Evolutionary conservation across 495 filamentous ascomycete species (phyloP).

Genomic region (Parachaetomium inaequale): DNA sequence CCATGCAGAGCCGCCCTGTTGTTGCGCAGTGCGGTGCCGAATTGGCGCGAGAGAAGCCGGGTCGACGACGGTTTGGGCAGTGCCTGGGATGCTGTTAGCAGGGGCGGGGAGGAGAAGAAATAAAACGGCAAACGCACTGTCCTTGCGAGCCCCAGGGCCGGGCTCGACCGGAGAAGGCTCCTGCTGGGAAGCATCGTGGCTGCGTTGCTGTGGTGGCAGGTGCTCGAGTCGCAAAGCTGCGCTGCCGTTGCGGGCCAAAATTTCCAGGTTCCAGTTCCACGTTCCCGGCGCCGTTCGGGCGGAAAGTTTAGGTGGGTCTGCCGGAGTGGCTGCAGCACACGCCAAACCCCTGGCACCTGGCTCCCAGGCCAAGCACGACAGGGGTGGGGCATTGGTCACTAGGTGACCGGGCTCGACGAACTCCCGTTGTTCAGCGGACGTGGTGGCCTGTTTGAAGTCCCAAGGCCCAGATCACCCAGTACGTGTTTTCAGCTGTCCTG

Average conservation of each 20-base stretch:
- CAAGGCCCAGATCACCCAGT: neutral
- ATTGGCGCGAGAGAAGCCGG: conserved; percentile 24
- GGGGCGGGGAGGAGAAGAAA: neutral
- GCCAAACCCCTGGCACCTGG: neutral
- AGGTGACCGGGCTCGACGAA: neutral
- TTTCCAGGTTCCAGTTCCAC: neutral
- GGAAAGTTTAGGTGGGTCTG: conserved; percentile 17
- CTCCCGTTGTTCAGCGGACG: neutral
- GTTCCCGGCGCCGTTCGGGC: neutral
- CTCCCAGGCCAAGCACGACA: neutral
- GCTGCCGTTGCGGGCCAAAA: conserved; percentile 7
- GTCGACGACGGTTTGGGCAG: conserved; percentile 18
- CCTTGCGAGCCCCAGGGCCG: conserved; percentile 40
- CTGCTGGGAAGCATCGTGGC: conserved; percentile 52
- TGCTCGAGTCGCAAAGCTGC: neutral
- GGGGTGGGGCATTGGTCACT: neutral
- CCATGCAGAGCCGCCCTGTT: neutral
- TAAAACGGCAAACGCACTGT: conserved; percentile 21
- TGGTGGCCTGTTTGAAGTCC: neutral
- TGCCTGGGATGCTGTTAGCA: conserved; percentile 10
- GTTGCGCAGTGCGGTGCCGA: conserved; percentile 31
- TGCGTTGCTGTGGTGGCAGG: conserved; percentile 10
- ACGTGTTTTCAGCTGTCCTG: neutral
- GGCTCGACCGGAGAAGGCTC: conserved; percentile 45
- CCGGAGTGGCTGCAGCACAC: neutral